Evolutionary conservation across 805 yeast species (phyloP), one percentile per base, ranked within the genome.

Genomic region (Maudiozyma turicensis): DNA sequence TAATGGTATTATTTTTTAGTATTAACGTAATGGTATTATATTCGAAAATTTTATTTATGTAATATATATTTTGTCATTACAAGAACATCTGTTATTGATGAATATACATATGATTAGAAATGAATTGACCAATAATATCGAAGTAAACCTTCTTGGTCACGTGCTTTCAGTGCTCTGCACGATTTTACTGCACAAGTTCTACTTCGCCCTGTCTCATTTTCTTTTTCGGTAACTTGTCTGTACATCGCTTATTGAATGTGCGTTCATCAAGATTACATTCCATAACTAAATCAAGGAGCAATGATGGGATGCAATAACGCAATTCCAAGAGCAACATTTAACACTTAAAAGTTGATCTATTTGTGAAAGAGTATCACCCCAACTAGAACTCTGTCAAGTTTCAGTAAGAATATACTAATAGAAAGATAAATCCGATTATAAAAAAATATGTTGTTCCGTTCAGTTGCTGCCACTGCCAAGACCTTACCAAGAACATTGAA

Each of bases 401-500:
- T 20, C 26, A 20, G 26, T 20, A 32, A 32, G 34, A 32, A 9
- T 32, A 9, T 32, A 11, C 9, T 4, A 32, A 11, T 9, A 11
- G 34, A 32, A 11, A 32, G 13, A 32, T 9, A 32, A 11, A 9
- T 32, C 13, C 34, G 3, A 32, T 9, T 32, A 32, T 32, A 35
- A 11, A 35, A 35, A 9, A 15, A 40, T 9, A 41, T 15, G 41
- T 61, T 63, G 66, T 56, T 61, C 44, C 65, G 65, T 54, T 52
- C 54, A 37, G 52, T 53, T 50, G 49, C 54, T 31, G 50, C 52
- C 11, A 61, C 38, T 34, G 38, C 38, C 11, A 34, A 58, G 71
- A 78, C 67, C 57, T 67, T 54, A 11, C 43, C 37, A 38, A 39
- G 31, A 39, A 15, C 47, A 20, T 7, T 45, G 6, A 45, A 30